A percentile compares a stretch with the other conserved stretches of the same genome.
phyloP scores from a whole-genome alignment of 768 basidiomycete species.

The Leccinum obscurum region DNA sequence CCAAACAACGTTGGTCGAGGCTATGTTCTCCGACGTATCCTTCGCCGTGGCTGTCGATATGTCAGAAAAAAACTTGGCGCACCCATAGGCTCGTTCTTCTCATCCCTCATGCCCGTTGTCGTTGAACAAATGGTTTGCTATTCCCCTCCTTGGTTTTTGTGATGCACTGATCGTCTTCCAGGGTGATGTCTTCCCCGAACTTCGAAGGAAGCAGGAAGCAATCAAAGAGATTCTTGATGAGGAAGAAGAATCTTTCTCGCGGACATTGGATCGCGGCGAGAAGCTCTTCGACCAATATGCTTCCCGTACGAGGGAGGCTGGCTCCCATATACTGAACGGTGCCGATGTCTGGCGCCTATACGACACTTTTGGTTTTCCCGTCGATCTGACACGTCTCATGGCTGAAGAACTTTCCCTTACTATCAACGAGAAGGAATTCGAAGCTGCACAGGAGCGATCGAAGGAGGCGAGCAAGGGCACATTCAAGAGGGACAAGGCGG shows the following conservation, averaged over 20 bases:
- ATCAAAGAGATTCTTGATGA: conserved; percentile 96
- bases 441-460: conserved; percentile 81
- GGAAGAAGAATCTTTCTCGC: conserved; percentile 95
- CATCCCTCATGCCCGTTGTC: conserved; percentile 84
- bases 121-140: conserved; percentile 79
- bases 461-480: conserved; percentile 91
- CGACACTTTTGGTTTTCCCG: conserved; percentile 98
- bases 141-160: neutral
- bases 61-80: conserved; percentile 94
- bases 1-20: conserved; percentile 96
- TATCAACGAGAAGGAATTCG: conserved; percentile 88
- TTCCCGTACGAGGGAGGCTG: conserved; percentile 58
- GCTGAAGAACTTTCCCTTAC: conserved; percentile 87
- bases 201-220: conserved; percentile 76
- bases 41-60: conserved; percentile 92
- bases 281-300: conserved; percentile 92
- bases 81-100: conserved; percentile 93
- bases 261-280: conserved; percentile 97
- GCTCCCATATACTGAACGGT: conserved; percentile 70
- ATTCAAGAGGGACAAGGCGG: conserved; percentile 64
- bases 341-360: conserved; percentile 97
- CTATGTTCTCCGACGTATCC: conserved; percentile 93
- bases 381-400: conserved; percentile 95
- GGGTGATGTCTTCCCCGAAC: conserved; percentile 91
- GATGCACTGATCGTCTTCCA: conserved; percentile 32